These are phyloP conservation scores for Chaetomium fimeti DNA, from an alignment of 495 filamentous ascomycete species.

Conservation along the genomic window DNA sequence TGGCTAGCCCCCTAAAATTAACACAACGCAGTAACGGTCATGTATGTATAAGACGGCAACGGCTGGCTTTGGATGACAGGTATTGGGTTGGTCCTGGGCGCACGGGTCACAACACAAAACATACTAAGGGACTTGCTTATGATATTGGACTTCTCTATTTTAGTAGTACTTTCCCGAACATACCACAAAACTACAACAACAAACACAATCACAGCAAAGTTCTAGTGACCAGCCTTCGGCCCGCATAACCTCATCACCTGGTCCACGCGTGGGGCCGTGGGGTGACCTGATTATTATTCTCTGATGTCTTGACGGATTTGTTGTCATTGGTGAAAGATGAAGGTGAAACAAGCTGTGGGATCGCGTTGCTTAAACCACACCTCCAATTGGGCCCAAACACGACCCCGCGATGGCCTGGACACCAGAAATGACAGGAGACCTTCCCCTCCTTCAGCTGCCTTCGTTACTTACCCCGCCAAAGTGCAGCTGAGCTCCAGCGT, in stretches of 20 bases:
- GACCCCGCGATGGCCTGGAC: background rate
- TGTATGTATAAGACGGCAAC: background rate
- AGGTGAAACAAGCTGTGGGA: background rate
- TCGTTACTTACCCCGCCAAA: slow-evolving; percentile 13
- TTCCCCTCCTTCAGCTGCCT: slow-evolving; percentile 3
- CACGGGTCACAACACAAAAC: background rate
- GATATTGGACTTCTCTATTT: background rate
- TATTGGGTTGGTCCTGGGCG: background rate
- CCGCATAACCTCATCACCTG: background rate
- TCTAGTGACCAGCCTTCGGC: background rate
- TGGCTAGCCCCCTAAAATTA: background rate
- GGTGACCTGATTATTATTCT: background rate
- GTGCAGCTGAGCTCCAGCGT: background rate
- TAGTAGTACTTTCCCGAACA: background rate
- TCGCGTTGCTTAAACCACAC: background rate
- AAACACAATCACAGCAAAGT: background rate
- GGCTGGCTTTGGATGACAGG: background rate
- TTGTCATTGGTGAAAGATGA: background rate
- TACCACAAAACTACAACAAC: background rate
- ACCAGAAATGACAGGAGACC: background rate
- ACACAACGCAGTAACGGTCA: background rate
- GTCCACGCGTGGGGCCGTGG: background rate
- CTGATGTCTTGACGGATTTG: background rate
- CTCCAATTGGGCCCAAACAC: background rate
- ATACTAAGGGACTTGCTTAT: background rate